phyloP scores from a whole-genome alignment of 352 stramenopile species.

The Phytophthora colocasiae region DNA sequence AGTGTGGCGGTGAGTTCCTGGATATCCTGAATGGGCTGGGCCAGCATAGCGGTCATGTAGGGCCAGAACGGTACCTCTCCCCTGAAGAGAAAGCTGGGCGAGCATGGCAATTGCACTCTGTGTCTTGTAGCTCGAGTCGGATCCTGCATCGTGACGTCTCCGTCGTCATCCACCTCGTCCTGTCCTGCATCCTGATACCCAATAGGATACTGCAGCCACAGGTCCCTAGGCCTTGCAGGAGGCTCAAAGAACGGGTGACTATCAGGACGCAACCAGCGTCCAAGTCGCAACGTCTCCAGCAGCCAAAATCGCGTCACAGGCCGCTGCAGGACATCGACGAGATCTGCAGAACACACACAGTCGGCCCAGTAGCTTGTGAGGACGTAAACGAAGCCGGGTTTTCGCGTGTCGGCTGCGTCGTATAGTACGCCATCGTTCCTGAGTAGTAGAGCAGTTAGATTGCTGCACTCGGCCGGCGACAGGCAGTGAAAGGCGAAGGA shows the following conservation, averaged over 20 bases:
- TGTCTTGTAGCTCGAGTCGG: slow-evolving; percentile 7
- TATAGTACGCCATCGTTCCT: slow-evolving; percentile 26
- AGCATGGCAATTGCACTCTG: slow-evolving; percentile 54
- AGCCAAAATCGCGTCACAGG: slow-evolving; percentile 71
- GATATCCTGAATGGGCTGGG: slow-evolving; percentile 46
- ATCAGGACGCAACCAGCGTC: slow-evolving; percentile 45
- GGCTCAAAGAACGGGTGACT: slow-evolving; percentile 58
- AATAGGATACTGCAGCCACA: slow-evolving; percentile 52
- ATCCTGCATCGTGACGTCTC: slow-evolving; percentile 31
- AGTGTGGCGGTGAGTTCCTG: slow-evolving; percentile 46
- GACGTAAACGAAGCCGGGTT: slow-evolving; percentile 41
- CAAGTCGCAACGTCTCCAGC: slow-evolving; percentile 44
- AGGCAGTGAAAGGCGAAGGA: slow-evolving; percentile 49
- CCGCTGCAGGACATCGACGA: background rate
- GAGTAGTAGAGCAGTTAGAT: slow-evolving; percentile 22
- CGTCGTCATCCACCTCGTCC: slow-evolving; percentile 15
- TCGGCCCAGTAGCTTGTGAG: slow-evolving; percentile 67
- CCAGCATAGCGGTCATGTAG: slow-evolving; percentile 61
- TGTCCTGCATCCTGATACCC: slow-evolving; percentile 32
- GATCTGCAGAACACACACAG: background rate
- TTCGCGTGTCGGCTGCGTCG: background rate
- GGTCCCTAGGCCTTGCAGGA: slow-evolving; percentile 21
- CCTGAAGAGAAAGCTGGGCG: slow-evolving; percentile 36
- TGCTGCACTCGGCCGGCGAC: slow-evolving; percentile 9
- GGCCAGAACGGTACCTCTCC: slow-evolving; percentile 73